These are phyloP conservation scores for Aspergillus japonicus DNA, from an alignment of 2,329 filamentous ascomycete genomes.

Conservation along the genomic window DNA sequence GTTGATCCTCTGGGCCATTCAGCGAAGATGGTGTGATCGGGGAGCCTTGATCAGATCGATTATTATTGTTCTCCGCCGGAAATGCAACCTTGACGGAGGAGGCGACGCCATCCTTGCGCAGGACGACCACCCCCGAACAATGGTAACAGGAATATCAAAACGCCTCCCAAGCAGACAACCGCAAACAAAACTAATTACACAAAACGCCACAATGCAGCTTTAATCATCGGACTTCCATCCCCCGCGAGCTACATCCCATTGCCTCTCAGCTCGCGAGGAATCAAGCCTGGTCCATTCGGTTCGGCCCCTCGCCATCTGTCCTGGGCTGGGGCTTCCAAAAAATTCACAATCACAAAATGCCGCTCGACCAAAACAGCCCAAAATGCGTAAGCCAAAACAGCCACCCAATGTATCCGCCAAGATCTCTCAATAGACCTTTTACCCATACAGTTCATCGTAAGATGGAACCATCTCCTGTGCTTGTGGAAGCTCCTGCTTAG, in stretches of 20 bases:
- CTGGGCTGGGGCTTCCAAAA: not conserved
- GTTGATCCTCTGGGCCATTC: too few relatives aligned
- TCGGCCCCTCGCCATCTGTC: not conserved
- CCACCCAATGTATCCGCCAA: not conserved
- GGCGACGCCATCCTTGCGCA: not conserved
- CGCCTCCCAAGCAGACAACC: not conserved
- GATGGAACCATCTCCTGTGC: slow-evolving; percentile 35
- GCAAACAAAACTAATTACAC: slow-evolving; percentile 5
- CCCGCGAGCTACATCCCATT: not conserved
- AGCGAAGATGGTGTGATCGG: not conserved
- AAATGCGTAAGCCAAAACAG: not conserved
- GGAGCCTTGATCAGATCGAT: not conserved
- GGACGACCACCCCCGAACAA: not conserved
- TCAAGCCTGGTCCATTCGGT: not conserved
- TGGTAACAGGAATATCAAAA: not conserved
- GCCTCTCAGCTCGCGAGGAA: not conserved
- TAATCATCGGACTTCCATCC: slow-evolving; percentile 6
- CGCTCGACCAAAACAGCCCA: not conserved
- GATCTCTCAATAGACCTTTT: slow-evolving; percentile 5
- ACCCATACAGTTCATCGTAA: slow-evolving; percentile 42
- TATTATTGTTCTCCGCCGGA: not conserved
- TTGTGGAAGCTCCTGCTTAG: slow-evolving; percentile 18
- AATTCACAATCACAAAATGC: not conserved
- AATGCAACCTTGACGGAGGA: not conserved
- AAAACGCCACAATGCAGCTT: slow-evolving; percentile 15